These are phyloP conservation scores for Vinca minor DNA, from an alignment of 257 asterid species.

Conservation along the genomic window DNA sequence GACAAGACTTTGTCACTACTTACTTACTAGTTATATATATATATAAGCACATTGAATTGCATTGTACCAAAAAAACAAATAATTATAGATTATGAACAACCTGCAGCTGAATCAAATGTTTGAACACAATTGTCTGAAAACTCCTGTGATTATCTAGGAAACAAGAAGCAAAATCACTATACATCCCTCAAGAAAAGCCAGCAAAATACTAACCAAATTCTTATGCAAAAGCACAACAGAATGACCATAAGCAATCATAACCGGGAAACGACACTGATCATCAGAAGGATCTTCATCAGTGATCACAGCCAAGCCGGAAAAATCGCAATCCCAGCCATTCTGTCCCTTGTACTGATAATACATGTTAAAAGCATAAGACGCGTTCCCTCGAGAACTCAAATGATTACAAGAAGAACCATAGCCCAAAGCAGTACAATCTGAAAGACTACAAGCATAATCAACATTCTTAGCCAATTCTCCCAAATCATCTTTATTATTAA, in stretches of 20 bases:
- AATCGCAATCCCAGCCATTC: slow-evolving; percentile 78
- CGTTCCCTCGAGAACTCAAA: slow-evolving; percentile 50
- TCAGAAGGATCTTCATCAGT: slow-evolving; percentile 80
- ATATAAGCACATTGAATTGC: too few species aligned
- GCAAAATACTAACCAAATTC: slow-evolving; percentile 47
- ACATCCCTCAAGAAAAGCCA: slow-evolving; percentile 60
- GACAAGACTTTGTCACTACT: too few species aligned
- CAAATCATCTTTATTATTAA: slow-evolving; percentile 34
- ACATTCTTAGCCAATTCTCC: slow-evolving; percentile 46
- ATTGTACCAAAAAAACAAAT: too few species aligned
- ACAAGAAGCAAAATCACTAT: slow-evolving; percentile 67
- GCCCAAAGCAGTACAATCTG: slow-evolving; percentile 84
- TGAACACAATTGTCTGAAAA: too few species aligned
- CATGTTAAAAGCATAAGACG: slow-evolving; percentile 96
- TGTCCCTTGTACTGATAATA: slow-evolving; percentile 73
- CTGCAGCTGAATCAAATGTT: too few species aligned
- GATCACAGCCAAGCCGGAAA: slow-evolving; percentile 54
- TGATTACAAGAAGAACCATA: slow-evolving; percentile 88
- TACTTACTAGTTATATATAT: too few species aligned
- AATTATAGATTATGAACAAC: too few species aligned
- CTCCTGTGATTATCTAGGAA: too few species aligned
- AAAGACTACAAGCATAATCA: slow-evolving; percentile 73
- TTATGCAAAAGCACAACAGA: slow-evolving; percentile 47
- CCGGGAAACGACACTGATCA: slow-evolving; percentile 50
- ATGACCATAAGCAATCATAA: slow-evolving; percentile 62